phyloP scores from a whole-genome alignment of 768 basidiomycete genomes.

The Epithele typhae region DNA sequence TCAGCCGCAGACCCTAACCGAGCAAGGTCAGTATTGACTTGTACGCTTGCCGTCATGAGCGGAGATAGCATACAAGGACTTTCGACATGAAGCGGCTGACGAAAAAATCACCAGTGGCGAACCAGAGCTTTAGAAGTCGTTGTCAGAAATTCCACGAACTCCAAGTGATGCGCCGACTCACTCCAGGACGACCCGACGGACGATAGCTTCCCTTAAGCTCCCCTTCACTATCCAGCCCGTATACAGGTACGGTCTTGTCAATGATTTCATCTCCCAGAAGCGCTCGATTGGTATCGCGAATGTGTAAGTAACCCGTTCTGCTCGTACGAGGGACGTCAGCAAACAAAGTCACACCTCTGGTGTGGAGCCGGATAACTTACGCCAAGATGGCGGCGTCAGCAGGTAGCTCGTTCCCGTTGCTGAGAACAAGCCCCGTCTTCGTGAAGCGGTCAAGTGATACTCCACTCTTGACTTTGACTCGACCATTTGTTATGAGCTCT shows the following conservation, averaged over 20 bases:
- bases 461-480: slow-evolving; percentile 19
- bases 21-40: too few relatives aligned
- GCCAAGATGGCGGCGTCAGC: slow-evolving; percentile 31
- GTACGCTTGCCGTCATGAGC: too few relatives aligned
- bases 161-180: slow-evolving; percentile 19
- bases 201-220: slow-evolving; percentile 34
- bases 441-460: slow-evolving; percentile 11
- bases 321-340: too few relatives aligned
- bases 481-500: slow-evolving; percentile 17
- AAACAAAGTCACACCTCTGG: too few relatives aligned
- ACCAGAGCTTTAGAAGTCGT: slow-evolving; percentile 36
- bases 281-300: slow-evolving; percentile 26
- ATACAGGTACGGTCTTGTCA: slow-evolving; percentile 26
- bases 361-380: neutral
- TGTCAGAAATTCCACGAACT: too few relatives aligned
- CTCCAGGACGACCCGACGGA: slow-evolving; percentile 40
- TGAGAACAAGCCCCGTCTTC: slow-evolving; percentile 23
- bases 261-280: slow-evolving; percentile 35
- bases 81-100: slow-evolving; percentile 32
- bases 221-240: slow-evolving; percentile 40
- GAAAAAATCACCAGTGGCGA: slow-evolving; percentile 33
- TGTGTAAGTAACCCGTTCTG: slow-evolving; percentile 31
- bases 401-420: slow-evolving; percentile 22
- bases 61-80: slow-evolving; percentile 29
- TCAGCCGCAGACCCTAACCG: slow-evolving; percentile 31